Conservation (phyloP, 345 rosid genomes). For the Linum tenue region DNA sequence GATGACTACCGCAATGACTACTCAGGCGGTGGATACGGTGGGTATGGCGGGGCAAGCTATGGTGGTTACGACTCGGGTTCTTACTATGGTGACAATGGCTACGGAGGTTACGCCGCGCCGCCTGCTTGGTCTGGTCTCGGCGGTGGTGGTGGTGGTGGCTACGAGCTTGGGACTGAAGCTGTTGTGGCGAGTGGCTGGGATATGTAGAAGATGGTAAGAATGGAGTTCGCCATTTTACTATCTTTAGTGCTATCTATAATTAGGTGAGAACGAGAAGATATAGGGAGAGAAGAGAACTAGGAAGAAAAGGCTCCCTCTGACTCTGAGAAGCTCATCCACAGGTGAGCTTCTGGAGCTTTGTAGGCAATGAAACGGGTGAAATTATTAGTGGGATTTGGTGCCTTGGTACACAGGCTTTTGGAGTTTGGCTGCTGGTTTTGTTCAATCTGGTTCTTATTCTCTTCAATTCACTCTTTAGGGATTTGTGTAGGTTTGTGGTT, state of each 20-base stretch:
- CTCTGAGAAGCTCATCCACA: no score
- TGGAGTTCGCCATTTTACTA: not conserved
- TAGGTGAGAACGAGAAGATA: no score
- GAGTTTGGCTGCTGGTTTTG: no score
- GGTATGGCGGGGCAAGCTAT: not conserved
- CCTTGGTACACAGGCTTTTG: no score
- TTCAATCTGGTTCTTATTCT: no score
- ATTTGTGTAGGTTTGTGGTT: no score
- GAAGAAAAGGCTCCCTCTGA: no score
- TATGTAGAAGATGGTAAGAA: not conserved
- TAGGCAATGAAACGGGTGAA: no score
- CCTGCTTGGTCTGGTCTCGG: slow-evolving; percentile 1
- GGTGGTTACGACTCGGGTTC: not conserved
- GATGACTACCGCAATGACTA: slow-evolving; percentile 35
- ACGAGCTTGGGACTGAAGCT: slow-evolving; percentile 11
- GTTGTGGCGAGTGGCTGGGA: slow-evolving; percentile 36
- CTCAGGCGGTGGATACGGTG: not conserved
- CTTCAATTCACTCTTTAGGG: no score
- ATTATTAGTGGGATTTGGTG: no score
- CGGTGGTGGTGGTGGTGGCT: not conserved
- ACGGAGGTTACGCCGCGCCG: not conserved
- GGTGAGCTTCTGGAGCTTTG: no score
- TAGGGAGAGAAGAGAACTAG: no score
- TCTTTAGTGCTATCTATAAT: not conserved
- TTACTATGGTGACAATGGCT: slow-evolving; percentile 8